Base-by-base conservation (phyloP, 805 yeast genomes). In the Ogataea populi-albae region DNA sequence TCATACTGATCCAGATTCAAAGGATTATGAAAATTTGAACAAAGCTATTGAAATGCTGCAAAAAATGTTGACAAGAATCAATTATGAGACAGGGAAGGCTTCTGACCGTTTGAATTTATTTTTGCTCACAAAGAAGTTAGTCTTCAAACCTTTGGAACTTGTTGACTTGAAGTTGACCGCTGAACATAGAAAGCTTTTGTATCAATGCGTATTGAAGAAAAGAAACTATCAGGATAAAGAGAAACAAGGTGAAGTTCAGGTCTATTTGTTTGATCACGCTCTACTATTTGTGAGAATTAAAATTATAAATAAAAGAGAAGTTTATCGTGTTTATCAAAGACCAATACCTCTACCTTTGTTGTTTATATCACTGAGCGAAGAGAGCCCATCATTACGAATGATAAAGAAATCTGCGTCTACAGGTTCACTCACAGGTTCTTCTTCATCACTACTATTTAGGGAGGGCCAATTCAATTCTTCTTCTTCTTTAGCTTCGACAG, bases 61-160 rank as follows among this genome's bases (percentile, higher is more conserved):
- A 41, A 82, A 77, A 43, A 77, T 88, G 43, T 73, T 93, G 62
- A 79, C 72, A 19, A 75, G 84, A 55, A 83, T 86, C 45, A 87
- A 93, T 58, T 72, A 77, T 32, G 97, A 89, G 49, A 80, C 94
- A 26, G 98, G 98, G 64, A 89, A 83, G 49, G 86, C 95, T 20
- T 88, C 93, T 24, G 96, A 91, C 66, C 73, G 96, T 46, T 87
- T 88, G 64, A 86, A 89, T 46, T 73, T 93, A 42, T 83, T 88
- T 67, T 80, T 88, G 32, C 71, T 93, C 56, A 85, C 86, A 52
- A 96, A 86, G 59, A 80, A 86, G 35, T 71, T 93, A 41, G 81
- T 87, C 20, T 83, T 81, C 65, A 73, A 84, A 43, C 81, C 81
- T 4, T 88, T 87, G 41, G 96, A 89, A 51, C 77, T 81, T 52